These are phyloP conservation scores for Candida silvatica DNA, from an alignment of 805 yeast species.

Conservation along the genomic window DNA sequence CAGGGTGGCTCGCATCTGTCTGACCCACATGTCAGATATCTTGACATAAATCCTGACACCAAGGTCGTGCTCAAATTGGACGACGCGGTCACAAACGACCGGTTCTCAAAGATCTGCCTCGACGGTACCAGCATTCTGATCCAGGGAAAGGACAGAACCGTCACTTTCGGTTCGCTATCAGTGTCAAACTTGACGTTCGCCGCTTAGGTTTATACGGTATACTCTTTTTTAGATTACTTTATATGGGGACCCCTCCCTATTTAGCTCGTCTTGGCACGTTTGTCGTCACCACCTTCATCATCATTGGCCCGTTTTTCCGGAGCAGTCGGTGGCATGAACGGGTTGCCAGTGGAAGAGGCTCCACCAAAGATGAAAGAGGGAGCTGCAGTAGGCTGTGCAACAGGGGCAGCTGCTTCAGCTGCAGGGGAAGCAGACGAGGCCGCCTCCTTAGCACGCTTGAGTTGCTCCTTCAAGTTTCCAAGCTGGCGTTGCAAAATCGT, in stretches of 20 bases:
- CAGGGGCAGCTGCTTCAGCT: neutral
- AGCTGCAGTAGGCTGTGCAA: neutral
- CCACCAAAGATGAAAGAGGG: neutral
- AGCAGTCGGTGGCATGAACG: conserved; percentile 4
- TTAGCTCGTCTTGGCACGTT: conserved; percentile 9
- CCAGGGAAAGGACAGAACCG: conserved; percentile 5
- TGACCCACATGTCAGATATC: conserved; percentile 41
- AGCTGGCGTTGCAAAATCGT: conserved; percentile 46
- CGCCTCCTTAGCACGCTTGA: conserved; percentile 13
- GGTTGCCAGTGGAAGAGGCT: no score
- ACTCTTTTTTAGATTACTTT: no score
- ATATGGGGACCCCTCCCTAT: no score
- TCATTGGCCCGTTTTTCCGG: conserved; percentile 10
- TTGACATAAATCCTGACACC: conserved; percentile 16
- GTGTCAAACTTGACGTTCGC: neutral
- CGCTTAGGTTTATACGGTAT: conserved; percentile 1
- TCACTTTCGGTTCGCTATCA: conserved; percentile 1
- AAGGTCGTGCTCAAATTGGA: conserved; percentile 11
- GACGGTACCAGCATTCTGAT: conserved; percentile 49
- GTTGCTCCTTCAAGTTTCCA: conserved; percentile 38
- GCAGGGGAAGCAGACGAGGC: neutral
- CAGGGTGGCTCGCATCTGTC: conserved; percentile 44
- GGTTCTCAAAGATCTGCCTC: conserved; percentile 48
- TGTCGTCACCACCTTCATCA: conserved; percentile 10
- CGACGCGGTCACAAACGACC: conserved; percentile 22